Evolutionary conservation across 2,329 filamentous ascomycete genomes (phyloP), one percentile per base, ranked within the genome.

Genomic region (Pseudocercospora macadamiae): DNA sequence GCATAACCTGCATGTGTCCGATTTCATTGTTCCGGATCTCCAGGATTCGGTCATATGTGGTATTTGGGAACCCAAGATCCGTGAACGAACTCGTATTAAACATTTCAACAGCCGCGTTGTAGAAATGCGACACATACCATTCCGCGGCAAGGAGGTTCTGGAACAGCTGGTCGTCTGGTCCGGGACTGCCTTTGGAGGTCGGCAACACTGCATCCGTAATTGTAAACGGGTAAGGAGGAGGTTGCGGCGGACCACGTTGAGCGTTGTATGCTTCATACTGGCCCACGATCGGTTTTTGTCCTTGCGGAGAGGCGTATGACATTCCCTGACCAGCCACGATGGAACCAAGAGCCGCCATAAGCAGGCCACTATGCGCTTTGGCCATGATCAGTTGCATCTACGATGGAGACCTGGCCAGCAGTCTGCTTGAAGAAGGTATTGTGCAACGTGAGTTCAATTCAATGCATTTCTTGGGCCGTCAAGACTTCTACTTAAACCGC

Each of bases 21-120:
- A 77, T 77, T 66, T 80, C 78, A 42, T 79, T 80, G 60, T 80
- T 74, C 5, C 77, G 73, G 53, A 80, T 80, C 59, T 79, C 72
- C 57, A 63, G 60, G 37, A 77, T 69, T 4, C 74, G 71, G 16
- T 72, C 67, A 56, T 76, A 77, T 26, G 78, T 80, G 3, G 64
- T 75, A 47, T 77, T 75, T 4, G 75, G 74, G 25, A 75, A 65
- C 5, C 74, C 74, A 9, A 72, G 49, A 1, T 64, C 57, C 0
- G 68, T 72, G 61, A 80, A 79, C 8, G 66, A 60, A 1, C 68
- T 63, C 12, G 56, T 45, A 37, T 75, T 77, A 70, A 79, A 80
- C 1, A 59, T 57, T 54, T 79, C 76, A 0, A 79, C 74, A 7
- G 67, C 74, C 59, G 74, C 69, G 57, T 79, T 72, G 66, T 80